Percentiles rank a stretch among this genome's conserved stretches.
phyloP scores from a whole-genome alignment of 768 basidiomycete genomes.

The Tulasnella sp. region DNA sequence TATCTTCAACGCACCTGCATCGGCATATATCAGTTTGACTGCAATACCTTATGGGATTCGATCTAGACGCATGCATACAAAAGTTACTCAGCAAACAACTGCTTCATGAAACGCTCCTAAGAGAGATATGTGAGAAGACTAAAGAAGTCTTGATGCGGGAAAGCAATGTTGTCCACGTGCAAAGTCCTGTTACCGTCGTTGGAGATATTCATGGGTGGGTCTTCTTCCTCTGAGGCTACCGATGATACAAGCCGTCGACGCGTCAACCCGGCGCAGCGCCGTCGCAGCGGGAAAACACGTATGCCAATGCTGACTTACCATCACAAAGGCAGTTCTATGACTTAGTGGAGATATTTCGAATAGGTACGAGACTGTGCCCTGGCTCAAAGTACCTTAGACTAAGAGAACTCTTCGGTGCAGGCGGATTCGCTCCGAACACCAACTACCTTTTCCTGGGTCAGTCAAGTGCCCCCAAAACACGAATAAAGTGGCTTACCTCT shows the following conservation, averaged over 20 bases:
- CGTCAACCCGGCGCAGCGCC: background rate
- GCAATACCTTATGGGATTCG: conserved; percentile 37
- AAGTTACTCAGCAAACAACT: conserved; percentile 86
- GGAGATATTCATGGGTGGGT: conserved; percentile 98
- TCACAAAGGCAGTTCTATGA: conserved; percentile 90
- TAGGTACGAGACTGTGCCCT: conserved; percentile 34
- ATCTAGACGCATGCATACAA: conserved; percentile 92
- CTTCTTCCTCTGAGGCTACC: conserved; percentile 9
- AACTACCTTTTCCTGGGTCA: conserved; percentile 96
- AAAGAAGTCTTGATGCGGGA: conserved; percentile 99
- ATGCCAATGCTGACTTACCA: background rate
- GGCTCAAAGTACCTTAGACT: background rate
- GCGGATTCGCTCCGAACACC: conserved; percentile 89
- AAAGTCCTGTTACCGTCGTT: conserved; percentile 93
- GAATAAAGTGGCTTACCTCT: background rate
- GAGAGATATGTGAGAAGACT: conserved; percentile 99
- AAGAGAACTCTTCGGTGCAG: background rate
- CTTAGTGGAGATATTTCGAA: conserved; percentile 96
- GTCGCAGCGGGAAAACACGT: background rate
- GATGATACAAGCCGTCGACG: background rate
- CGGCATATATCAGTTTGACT: background rate
- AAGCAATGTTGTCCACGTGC: conserved; percentile 95
- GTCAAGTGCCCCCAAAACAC: conserved; percentile 23
- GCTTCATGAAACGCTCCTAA: conserved; percentile 83
- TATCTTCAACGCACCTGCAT: background rate